Evolutionary conservation across 2,329 filamentous ascomycete species (phyloP).

Genomic region (Penicillium freii): DNA sequence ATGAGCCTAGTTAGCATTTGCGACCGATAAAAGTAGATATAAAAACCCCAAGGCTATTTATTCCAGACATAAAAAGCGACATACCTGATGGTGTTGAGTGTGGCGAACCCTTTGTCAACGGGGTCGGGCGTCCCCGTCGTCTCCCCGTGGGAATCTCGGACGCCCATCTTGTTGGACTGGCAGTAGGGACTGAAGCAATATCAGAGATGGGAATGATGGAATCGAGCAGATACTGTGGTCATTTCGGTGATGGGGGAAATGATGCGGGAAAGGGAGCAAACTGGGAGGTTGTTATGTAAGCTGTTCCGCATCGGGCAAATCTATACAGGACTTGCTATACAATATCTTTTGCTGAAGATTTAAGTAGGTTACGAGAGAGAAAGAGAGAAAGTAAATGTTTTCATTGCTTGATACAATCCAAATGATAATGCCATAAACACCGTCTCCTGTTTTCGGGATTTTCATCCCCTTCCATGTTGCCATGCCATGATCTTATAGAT

Average conservation of each 20-base stretch:
- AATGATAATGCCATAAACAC: background rate
- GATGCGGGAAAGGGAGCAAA: constrained; percentile 9
- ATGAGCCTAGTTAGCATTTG: constrained; percentile 32
- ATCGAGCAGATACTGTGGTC: background rate
- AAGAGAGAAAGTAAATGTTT: background rate
- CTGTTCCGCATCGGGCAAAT: constrained; percentile 2
- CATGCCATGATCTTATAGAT: constrained; percentile 4
- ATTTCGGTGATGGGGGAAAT: constrained; percentile 1
- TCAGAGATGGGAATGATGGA: constrained; percentile 9
- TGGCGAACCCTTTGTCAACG: constrained; percentile 76
- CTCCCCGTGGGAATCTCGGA: constrained; percentile 55
- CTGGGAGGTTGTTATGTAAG: constrained; percentile 6
- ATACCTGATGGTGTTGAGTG: constrained; percentile 76
- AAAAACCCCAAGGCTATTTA: constrained; percentile 3
- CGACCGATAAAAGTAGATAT: constrained; percentile 34
- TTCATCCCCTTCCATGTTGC: background rate
- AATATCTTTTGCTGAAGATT: background rate
- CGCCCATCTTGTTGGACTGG: constrained; percentile 49
- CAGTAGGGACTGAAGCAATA: constrained; percentile 1
- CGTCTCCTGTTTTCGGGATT: background rate
- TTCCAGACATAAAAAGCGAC: constrained; percentile 31
- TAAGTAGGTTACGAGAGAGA: background rate
- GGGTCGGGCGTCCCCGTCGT: constrained; percentile 56
- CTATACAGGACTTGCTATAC: background rate
- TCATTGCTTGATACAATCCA: background rate